Conservation (phyloP, 2,329 filamentous ascomycete genomes). For the Tolypocladium cylindrosporum region DNA sequence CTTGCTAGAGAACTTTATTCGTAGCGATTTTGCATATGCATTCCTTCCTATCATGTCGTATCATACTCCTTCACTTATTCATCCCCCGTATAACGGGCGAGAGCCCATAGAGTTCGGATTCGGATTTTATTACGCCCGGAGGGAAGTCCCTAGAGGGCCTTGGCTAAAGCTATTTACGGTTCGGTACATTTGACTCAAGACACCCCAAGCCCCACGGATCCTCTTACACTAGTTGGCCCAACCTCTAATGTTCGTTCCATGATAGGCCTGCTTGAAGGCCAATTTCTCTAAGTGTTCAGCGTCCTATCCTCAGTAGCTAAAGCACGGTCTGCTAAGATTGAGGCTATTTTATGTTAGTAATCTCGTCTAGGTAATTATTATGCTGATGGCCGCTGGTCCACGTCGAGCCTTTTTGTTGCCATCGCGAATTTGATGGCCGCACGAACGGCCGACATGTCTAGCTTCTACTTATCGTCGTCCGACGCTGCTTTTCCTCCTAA, state of each 20-base stretch:
- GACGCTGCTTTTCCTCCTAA: conserved; percentile 4
- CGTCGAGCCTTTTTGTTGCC: conserved; percentile 2
- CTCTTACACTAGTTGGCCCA: no score
- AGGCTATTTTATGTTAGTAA: conserved; percentile 4
- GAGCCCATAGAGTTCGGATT: no score
- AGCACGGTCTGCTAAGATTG: conserved; percentile 3
- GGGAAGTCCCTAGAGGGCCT: no score
- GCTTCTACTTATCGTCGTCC: conserved; percentile 2
- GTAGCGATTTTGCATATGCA: conserved; percentile 6
- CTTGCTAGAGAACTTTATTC: neutral
- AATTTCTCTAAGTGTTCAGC: conserved; percentile 9
- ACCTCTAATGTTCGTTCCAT: neutral
- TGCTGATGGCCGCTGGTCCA: neutral
- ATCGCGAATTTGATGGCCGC: conserved; percentile 5
- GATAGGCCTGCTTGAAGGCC: conserved; percentile 8
- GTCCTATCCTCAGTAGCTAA: conserved; percentile 8
- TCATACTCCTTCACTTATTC: neutral
- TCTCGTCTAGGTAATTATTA: neutral
- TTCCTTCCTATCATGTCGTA: conserved; percentile 2
- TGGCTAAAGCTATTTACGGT: no score
- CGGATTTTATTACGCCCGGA: no score
- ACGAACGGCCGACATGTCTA: conserved; percentile 1
- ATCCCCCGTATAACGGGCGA: no score
- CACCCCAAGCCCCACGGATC: no score
- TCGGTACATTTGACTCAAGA: no score